Conservation (phyloP, 148 eudicot genomes). For the Rhododendron kiyosumense region DNA sequence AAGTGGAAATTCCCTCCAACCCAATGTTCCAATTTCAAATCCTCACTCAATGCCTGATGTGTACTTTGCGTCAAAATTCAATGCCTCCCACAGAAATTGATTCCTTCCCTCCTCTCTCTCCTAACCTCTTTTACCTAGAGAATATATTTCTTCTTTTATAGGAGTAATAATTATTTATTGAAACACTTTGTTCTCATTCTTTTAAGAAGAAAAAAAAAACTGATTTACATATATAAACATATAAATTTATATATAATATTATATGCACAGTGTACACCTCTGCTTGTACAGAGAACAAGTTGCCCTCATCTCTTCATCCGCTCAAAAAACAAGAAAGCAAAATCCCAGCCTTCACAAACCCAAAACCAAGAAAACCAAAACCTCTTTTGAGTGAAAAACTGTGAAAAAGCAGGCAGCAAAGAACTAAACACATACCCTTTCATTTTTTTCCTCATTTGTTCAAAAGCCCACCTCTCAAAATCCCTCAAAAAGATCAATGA, state of each 20-base stretch:
- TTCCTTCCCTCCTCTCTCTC: constrained; percentile 2
- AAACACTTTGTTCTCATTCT: constrained; percentile 4
- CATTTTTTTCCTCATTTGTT: not conserved
- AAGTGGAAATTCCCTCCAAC: not conserved
- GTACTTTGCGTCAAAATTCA: not conserved
- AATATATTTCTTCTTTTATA: not conserved
- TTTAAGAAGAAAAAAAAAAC: not conserved
- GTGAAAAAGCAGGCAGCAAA: not conserved
- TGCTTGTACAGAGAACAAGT: constrained; percentile 1
- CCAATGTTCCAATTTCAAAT: not conserved
- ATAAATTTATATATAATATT: not conserved
- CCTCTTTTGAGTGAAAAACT: not conserved
- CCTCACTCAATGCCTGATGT: not conserved
- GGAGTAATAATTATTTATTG: not conserved
- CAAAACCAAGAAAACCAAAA: not conserved
- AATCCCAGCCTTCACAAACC: not conserved
- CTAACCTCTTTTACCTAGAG: not conserved
- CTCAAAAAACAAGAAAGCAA: not conserved
- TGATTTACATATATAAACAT: too few relatives aligned
- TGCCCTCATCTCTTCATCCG: not conserved
- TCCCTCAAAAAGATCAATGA: not conserved
- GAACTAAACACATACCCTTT: not conserved
- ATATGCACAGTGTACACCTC: not conserved
- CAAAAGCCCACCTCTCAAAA: constrained; percentile 10
- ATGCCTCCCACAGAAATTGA: not conserved